These are phyloP conservation scores for Verbascum thapsus DNA, from an alignment of 257 asterid genomes.

Conservation along the genomic window DNA sequence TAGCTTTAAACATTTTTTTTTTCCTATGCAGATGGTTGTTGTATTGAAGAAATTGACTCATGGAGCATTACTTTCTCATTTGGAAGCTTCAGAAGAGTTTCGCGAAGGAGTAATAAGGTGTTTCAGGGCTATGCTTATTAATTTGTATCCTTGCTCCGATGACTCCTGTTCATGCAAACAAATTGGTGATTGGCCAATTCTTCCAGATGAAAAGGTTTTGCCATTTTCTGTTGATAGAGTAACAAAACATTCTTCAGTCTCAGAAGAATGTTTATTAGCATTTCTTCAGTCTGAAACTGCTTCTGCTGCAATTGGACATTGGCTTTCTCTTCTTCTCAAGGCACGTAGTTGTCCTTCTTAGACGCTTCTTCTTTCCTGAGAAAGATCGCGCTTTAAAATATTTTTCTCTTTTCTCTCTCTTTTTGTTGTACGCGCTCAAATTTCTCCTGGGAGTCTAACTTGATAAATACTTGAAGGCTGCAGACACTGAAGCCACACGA, in stretches of 20 bases:
- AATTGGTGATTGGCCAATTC: slow-evolving; percentile 45
- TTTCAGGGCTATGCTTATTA: slow-evolving; percentile 71
- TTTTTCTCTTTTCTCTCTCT: not conserved
- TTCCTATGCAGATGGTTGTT: slow-evolving; percentile 65
- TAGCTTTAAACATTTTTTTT: slow-evolving; percentile 16
- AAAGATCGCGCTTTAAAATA: slow-evolving; percentile 16
- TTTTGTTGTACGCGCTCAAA: slow-evolving; percentile 8
- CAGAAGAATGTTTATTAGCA: slow-evolving; percentile 64
- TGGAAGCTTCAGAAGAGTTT: slow-evolving; percentile 94
- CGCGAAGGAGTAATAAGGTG: slow-evolving; percentile 87
- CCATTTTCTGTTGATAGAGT: slow-evolving; percentile 34
- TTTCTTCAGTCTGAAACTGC: slow-evolving; percentile 94
- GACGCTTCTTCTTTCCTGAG: slow-evolving; percentile 19
- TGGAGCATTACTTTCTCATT: slow-evolving; percentile 80
- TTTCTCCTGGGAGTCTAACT: slow-evolving; percentile 36
- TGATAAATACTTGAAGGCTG: slow-evolving; percentile 68
- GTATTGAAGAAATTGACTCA: slow-evolving; percentile 78
- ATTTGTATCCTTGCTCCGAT: slow-evolving; percentile 63
- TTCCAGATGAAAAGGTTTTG: slow-evolving; percentile 44
- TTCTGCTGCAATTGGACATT: slow-evolving; percentile 92
- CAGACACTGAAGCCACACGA: slow-evolving; percentile 80
- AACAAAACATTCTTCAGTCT: slow-evolving; percentile 33
- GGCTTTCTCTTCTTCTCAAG: slow-evolving; percentile 96
- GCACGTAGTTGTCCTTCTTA: slow-evolving; percentile 43
- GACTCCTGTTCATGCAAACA: slow-evolving; percentile 74